Base-by-base conservation (phyloP, 768 basidiomycete species). In the Termitomyces sp. region DNA sequence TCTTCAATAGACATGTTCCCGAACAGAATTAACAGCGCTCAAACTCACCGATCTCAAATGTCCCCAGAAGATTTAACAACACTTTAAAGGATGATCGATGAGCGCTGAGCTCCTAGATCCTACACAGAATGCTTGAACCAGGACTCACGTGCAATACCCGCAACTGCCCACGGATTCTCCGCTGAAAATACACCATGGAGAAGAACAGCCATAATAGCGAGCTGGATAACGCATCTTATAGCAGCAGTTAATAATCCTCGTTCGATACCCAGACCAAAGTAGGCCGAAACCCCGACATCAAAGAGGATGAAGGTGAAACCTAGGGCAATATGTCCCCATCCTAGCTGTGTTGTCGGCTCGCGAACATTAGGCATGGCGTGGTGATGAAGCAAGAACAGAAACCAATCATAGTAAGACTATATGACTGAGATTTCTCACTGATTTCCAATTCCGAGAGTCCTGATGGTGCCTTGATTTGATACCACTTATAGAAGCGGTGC, bases 261-360 rank as follows among this genome's bases (percentile, higher is more conserved):
- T 0, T 86, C 89, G 43, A 94, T 76, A 2, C 84, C 88, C 19
- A 95, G 80, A 5, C 83, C 76, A 57, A 92, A 79, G 1, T 75
- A 60, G 6, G 76, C 71, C 2, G 92, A 93, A 6, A 93, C 59
- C 23, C 81, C 58, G 5, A 86, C 80, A 72, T 92, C 82, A 66
- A 94, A 80, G 39, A 84, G 65, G 65, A 95, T 82, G 69, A 95
- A 94, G 2, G 79, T 70, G 63, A 94, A 79, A 0, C 83, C 89
- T 55, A 94, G 76, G 28, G 74, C 80, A 53, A 95, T 89, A 65
- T 94, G 91, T n/a, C 68, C 57, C 88, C 88, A 93, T 35, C 72
- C 74, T 45, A 94, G 70, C 3, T 67, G 47, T 34, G 64, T 61
- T 34, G 65, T 69, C 25, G 62, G 51, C 23, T 53, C 51, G 12